Conservation (phyloP, 2,329 filamentous ascomycete species). For the Cladophialophora yegresii region DNA sequence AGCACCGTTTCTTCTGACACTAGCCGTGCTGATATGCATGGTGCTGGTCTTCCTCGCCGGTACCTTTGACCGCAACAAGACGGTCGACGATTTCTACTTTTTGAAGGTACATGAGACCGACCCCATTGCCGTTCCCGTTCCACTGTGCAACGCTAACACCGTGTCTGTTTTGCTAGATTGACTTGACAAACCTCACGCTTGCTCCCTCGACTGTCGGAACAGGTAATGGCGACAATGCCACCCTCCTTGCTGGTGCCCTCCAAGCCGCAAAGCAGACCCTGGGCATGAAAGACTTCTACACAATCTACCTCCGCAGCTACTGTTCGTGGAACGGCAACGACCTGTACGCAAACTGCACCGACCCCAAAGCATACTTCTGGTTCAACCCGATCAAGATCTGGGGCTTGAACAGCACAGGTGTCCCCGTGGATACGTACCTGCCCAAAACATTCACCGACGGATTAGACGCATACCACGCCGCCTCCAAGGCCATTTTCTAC, state of each 20-base stretch:
- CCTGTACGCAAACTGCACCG: slow-evolving; percentile 64
- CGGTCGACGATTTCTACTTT: slow-evolving; percentile 59
- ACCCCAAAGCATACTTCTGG: slow-evolving; percentile 74
- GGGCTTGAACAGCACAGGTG: slow-evolving; percentile 56
- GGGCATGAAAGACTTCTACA: slow-evolving; percentile 73
- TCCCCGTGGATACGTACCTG: slow-evolving; percentile 62
- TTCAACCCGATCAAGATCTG: slow-evolving; percentile 69
- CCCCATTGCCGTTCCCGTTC: background rate
- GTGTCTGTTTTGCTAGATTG: slow-evolving; percentile 57
- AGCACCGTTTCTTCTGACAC: slow-evolving; percentile 78
- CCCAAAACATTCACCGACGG: slow-evolving; percentile 67
- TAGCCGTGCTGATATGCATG: slow-evolving; percentile 72
- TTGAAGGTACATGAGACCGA: slow-evolving; percentile 48
- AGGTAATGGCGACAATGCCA: slow-evolving; percentile 43
- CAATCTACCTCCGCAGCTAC: slow-evolving; percentile 83
- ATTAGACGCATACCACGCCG: slow-evolving; percentile 70
- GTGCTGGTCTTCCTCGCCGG: slow-evolving; percentile 61
- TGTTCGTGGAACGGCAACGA: slow-evolving; percentile 65
- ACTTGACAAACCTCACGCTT: slow-evolving; percentile 63
- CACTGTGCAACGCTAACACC: background rate
- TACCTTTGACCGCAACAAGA: slow-evolving; percentile 52
- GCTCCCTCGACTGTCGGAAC: slow-evolving; percentile 45
- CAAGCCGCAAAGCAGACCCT: slow-evolving; percentile 49
- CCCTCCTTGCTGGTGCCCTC: slow-evolving; percentile 40
- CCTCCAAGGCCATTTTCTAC: slow-evolving; percentile 80